Conservation (phyloP, 2,329 filamentous ascomycete genomes). For the Fusarium albosuccineum region DNA sequence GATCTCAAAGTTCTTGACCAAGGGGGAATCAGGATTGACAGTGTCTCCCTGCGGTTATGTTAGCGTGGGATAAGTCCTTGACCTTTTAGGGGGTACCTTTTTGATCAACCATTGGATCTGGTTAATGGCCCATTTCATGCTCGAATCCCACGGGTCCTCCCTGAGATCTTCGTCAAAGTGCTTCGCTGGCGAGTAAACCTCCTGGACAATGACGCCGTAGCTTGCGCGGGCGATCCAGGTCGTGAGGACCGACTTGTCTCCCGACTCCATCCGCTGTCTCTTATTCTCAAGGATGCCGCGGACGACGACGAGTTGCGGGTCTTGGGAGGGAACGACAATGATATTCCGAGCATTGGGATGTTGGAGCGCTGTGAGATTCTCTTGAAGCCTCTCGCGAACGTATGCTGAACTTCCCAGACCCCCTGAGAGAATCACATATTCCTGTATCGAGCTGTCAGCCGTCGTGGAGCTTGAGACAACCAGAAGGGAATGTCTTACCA, state of each 20-base stretch:
- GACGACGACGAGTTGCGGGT: constrained; percentile 32
- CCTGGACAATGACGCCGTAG: constrained; percentile 38
- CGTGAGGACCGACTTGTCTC: constrained; percentile 25
- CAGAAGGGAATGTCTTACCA: constrained; percentile 45
- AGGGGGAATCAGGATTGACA: constrained; percentile 51
- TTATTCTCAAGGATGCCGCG: constrained; percentile 36
- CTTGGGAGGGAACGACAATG: constrained; percentile 31
- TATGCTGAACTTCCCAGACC: constrained; percentile 62
- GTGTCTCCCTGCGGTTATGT: constrained; percentile 52
- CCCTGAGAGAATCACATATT: constrained; percentile 59
- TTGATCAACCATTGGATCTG: constrained; percentile 44
- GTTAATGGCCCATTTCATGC: constrained; percentile 37
- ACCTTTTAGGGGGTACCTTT: constrained; percentile 18
- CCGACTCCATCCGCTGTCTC: constrained; percentile 25
- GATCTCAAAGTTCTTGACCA: constrained; percentile 52
- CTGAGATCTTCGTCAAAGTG: constrained; percentile 40
- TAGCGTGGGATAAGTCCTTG: neutral
- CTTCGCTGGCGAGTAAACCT: constrained; percentile 30
- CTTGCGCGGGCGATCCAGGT: constrained; percentile 42
- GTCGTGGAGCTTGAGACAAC: neutral
- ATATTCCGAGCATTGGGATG: constrained; percentile 48
- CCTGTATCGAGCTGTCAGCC: constrained; percentile 42
- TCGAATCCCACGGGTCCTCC: constrained; percentile 29
- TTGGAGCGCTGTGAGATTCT: constrained; percentile 49
- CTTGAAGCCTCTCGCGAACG: constrained; percentile 57